A percentile compares a stretch with the other conserved stretches of the same genome.
These are phyloP conservation scores for Eutrema japonicum DNA, from an alignment of 345 rosid species.

Conservation along the genomic window DNA sequence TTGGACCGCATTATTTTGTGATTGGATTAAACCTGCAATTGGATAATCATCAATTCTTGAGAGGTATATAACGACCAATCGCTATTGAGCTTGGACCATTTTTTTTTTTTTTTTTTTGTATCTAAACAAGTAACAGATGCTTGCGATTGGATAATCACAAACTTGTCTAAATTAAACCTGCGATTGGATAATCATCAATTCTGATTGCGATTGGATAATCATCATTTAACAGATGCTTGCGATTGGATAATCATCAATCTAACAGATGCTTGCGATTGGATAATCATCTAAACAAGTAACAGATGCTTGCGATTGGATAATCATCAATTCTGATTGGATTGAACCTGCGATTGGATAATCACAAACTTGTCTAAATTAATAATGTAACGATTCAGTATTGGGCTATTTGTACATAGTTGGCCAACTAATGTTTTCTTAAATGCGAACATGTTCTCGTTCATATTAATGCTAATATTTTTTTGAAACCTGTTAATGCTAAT, in stretches of 20 bases:
- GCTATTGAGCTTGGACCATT: slow-evolving; percentile 11
- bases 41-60: slow-evolving; percentile 31
- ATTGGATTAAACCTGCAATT: background rate
- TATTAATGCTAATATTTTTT: background rate
- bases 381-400: slow-evolving; percentile 18
- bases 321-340: too few relatives aligned
- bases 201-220: too few relatives aligned
- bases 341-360: too few relatives aligned
- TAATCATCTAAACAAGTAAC: too few relatives aligned
- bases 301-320: too few relatives aligned
- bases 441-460: slow-evolving; percentile 35
- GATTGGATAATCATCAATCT: too few relatives aligned
- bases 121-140: background rate
- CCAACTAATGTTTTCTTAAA: slow-evolving; percentile 37
- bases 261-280: too few relatives aligned
- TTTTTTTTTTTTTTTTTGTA: background rate
- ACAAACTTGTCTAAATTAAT: slow-evolving; percentile 12
- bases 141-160: background rate
- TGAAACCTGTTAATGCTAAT: background rate
- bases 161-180: background rate
- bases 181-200: too few relatives aligned
- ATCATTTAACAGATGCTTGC: too few relatives aligned
- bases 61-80: slow-evolving; percentile 28
- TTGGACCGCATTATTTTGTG: slow-evolving; percentile 3
- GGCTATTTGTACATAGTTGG: slow-evolving; percentile 7